A percentile compares a stretch with the other conserved stretches of the same genome.
Evolutionary conservation across 345 rosid species (phyloP).

Genomic region (Moricandia arvensis): DNA sequence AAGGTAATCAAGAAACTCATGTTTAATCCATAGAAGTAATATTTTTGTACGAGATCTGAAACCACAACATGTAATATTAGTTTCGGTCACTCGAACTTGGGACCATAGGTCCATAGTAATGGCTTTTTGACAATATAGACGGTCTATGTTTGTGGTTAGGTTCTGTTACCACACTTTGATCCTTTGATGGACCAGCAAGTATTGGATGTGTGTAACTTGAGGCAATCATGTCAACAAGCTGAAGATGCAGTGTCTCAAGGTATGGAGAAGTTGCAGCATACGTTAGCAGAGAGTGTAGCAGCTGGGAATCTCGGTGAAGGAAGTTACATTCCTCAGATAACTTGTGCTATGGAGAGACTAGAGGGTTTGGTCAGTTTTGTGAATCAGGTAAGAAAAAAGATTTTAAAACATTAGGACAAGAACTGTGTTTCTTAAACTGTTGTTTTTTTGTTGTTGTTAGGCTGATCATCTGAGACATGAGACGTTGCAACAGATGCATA

Average conservation of each 20-base stretch:
- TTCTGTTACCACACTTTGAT: conserved; percentile 15
- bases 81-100: too few species aligned
- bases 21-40: background rate
- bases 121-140: too few species aligned
- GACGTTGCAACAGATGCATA: conserved; percentile 77
- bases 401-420: background rate
- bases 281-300: conserved; percentile 65
- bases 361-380: conserved; percentile 76
- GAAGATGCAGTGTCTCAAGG: conserved; percentile 95
- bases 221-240: conserved; percentile 83
- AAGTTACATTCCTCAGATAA: conserved; percentile 50
- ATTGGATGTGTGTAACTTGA: conserved; percentile 48
- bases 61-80: too few species aligned
- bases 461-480: conserved; percentile 90
- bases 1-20: conserved; percentile 46
- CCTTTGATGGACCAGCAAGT: conserved; percentile 64
- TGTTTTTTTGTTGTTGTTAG: conserved; percentile 38
- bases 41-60: too few species aligned
- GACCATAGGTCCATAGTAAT: too few species aligned
- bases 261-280: conserved; percentile 84
- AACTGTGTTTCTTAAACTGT: background rate
- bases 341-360: conserved; percentile 71
- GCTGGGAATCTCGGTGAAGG: conserved; percentile 60
- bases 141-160: too few species aligned
- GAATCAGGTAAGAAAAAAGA: conserved; percentile 53